Base-by-base conservation (phyloP, 345 rosid species). In the Arabis alpina region DNA sequence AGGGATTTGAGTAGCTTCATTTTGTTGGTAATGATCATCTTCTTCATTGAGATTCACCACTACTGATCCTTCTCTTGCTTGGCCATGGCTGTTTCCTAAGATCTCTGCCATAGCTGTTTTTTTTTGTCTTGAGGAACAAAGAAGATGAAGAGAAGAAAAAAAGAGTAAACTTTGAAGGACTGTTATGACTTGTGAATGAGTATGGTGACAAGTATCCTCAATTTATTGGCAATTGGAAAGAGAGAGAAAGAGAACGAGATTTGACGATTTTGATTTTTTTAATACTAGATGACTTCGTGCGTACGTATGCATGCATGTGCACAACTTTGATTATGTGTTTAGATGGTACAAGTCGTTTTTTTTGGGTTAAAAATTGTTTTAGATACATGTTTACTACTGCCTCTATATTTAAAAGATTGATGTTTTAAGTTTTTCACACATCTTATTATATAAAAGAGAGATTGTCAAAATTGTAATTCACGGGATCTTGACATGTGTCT, bases 41-140 rank as follows among this genome's bases (percentile, higher is more conserved):
- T 63, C 79, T 56, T 81, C 87, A 40, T 81, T 82, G 27, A 88
- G 73, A 55, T 82, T 85, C 73, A 93, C 52, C 30, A 64, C 80
- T 8, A 87, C 91, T 48, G 67, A 81, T 59, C 79, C 71, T 41
- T 58, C 74, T 54, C 80, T 86, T 2, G 15, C 54, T 0, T 70
- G 61, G 1, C 66, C 66, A 25, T 76, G 61, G 10, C 61, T 41
- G 61, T 68, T 77, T 52, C 69, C 69, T 1, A 65, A 30, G 45
- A 57, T 77, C 69, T 84, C 88, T 15, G 83, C 94, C 96, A 89
- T 92, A 49, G 28, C 36, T 32, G 25, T 3, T 27, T 44, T 30
- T 4, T 56, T 16, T 24, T 15, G 43, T 43, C 9, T 27, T 2
- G 27, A 41, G 1, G 34, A 43, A 42, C 27, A 52, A 48, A 58